Evolutionary conservation across 805 yeast species (phyloP), one percentile per base, ranked within the genome.

Genomic region (Wickerhamiella australiensis): DNA sequence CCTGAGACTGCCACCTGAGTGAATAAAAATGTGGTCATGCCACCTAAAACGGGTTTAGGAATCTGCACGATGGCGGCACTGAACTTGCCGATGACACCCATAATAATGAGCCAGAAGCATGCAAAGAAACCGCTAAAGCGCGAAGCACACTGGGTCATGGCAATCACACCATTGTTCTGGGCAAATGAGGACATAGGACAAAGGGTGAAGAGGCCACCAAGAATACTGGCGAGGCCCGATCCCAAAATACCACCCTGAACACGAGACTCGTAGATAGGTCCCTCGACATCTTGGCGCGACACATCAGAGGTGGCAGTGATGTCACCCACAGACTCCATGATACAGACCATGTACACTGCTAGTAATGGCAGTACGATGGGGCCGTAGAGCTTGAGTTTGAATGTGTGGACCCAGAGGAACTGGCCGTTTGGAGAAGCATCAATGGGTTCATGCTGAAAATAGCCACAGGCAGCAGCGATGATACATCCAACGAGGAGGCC

Each of bases 301-400:
- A 88, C 96, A 65, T 87, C 96, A 51, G 85, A 82, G 40, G 95
- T 85, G 31, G 96, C 96, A 27, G 95, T 85, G 61, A 87, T 82
- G 65, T 87, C 96, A 65, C 96, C 96, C 61, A 87, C 85, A 49
- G 94, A 83, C 69, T 88, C 96, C 86, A 86, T 85, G 77, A 85
- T 82, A 57, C 84, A 67, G 23, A 81, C 85, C 27, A 87, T 71
- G 63, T 79, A 87, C 43, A 86, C 82, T 0, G 95, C 94, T 51
- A 87, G 67, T 69, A 85, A 75, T 3, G 96, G 96, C 48, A 87
- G 68, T 5, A 87, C 92, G 2, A 82, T 77, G 1, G 96, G 95
- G 2, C 85, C 96, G 59, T 87, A 85, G 5, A 87, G 77, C 36
- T 70, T 65, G 49, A 86, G 71, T 54, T 75, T 79, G 71, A 86